Base-by-base conservation (phyloP, 2,329 filamentous ascomycete genomes). In the Ascomycota sp. region DNA sequence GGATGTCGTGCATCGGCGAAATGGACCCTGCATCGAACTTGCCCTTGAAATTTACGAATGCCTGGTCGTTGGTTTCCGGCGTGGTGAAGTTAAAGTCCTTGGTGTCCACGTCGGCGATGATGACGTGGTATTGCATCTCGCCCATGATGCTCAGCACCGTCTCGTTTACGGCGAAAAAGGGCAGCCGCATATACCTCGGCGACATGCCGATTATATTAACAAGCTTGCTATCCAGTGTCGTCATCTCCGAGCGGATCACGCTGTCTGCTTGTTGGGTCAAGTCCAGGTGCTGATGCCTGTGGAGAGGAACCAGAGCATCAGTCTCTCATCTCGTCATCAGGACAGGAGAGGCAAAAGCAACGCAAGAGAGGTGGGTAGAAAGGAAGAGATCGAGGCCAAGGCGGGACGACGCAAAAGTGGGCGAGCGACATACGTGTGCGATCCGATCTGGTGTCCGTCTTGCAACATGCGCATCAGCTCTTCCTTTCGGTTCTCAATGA, bases 71-170 rank as follows among this genome's bases (percentile, higher is more conserved):
- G 30, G 52, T 54, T 25, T 61, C 47, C 5, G 59, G 53, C 7
- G 46, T 46, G 28, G 54, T 51, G 38, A 65, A 56, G 35, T 62
- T 49, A 42, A 63, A 69, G 44, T 69, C 65, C 25, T 62, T 52
- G 11, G 64, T 69, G 41, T 70, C 65, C 21, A 69, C 48, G 39
- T 65, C 56, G 38, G 64, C 62, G 42, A 64, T 61, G 32, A 58
- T 54, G 36, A 66, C 45, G 35, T 64, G 56, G 43, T 67, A 68
- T 23, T 56, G 56, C 17, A 66, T 35, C 13, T 35, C 33, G 7
- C 35, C 43, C 26, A 55, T 33, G 15, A 45, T 41, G 7, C 32
- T 21, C 30, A 51, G 32, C 23, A 46, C 47, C 0, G 30, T 33
- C 10, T 35, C 32, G 27, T 45, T 50, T 40, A 43, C 52, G 21